Percentiles rank a stretch among this genome's conserved stretches.
These are phyloP conservation scores for Sophora flavescens DNA, from an alignment of 306 rosid species.

Conservation along the genomic window DNA sequence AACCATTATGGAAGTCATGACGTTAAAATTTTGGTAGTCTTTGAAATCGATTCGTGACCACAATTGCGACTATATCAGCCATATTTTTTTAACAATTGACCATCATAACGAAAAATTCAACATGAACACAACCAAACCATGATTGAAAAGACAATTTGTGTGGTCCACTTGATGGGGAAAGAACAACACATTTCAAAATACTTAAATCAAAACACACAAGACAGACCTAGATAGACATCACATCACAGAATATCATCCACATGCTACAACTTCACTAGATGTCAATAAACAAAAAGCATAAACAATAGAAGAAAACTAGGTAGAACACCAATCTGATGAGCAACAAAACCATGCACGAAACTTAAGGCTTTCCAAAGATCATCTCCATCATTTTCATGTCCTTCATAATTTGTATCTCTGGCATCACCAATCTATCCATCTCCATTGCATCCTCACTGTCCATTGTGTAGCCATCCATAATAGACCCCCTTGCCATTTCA, in stretches of 20 bases:
- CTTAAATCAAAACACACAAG: not conserved
- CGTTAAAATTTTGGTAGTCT: too few relatives aligned
- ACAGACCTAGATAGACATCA: not conserved
- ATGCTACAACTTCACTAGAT: not conserved
- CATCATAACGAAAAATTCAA: too few relatives aligned
- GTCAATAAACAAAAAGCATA: not conserved
- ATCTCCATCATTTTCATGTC: constrained; percentile 42
- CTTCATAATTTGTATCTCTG: constrained; percentile 41
- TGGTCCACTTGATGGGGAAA: not conserved
- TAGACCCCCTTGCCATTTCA: not conserved
- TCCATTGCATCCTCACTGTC: constrained; percentile 46
- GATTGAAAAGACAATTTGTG: not conserved
- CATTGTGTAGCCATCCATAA: not conserved
- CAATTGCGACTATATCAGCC: too few relatives aligned
- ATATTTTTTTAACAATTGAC: too few relatives aligned
- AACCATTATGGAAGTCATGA: too few relatives aligned
- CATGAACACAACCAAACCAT: not conserved
- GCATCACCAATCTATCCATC: not conserved
- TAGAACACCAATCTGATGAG: not conserved
- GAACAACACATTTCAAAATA: not conserved
- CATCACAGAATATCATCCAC: not conserved
- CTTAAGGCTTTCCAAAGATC: constrained; percentile 15
- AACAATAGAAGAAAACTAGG: not conserved
- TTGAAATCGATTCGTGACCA: too few relatives aligned
- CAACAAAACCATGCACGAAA: not conserved